Evolutionary conservation across 495 filamentous ascomycete genomes (phyloP), one percentile per base, ranked within the genome.

Genomic region (Neurospora sp.): DNA sequence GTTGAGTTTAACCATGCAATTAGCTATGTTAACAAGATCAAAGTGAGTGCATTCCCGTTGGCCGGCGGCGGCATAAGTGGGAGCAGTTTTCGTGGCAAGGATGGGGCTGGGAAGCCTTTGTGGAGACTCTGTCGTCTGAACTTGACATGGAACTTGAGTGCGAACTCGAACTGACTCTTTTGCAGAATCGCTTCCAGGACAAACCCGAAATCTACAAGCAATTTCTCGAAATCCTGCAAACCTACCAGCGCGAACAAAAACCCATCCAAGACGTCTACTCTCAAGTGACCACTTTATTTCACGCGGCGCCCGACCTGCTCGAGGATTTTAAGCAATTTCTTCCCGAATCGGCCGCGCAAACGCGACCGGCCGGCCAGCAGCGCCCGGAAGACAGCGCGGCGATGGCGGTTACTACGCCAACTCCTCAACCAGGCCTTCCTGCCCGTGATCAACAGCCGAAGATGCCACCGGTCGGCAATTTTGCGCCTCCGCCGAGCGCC

Each of bases 1-100:
- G 96, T 99, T 3, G 96, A 99, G 78, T 99, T 99, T 83, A 99
- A 99, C 81, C 96, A 99, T 84, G 96, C 96, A 0, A 99, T 99
- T 73, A 98, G 94, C 79, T 99, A 99, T 78, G 96, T 99, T 65
- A 99, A 99, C 80, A 99, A 99, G 83, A 99, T 99, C 71, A 99
- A 99, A 90, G 94, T 96, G 80, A 79, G 81, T 73, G 70, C 8
- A 20, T 40, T 41, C 61, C 18, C 12, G 31, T 71, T 39, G 22
- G 53, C 53, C 53, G 9, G 53, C 22, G 14, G 44, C 37, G n/a
- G 65, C 75, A 7, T 35, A 65, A 41, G 35, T 68, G 35, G 68
- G 35, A 70, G 22, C 78, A 70, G 78, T 69, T 31, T 69, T 73
- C 9, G 38, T 20, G 38, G 68, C 42, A 40, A 39, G 72, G 39